Evolutionary conservation across 75 land plant genomes (phyloP).

Genomic region (Selaginella tamariscina): DNA sequence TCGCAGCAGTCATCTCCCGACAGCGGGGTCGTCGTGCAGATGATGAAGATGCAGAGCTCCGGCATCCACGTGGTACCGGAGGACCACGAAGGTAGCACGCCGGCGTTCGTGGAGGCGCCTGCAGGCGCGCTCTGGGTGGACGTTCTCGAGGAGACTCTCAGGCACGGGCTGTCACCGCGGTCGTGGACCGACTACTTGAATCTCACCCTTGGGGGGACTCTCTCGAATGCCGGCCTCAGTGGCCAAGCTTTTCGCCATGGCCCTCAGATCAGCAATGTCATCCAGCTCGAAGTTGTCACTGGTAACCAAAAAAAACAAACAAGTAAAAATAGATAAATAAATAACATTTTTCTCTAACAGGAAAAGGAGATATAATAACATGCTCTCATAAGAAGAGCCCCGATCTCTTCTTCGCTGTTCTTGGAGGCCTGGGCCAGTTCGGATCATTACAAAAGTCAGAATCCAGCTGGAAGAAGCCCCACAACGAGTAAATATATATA

Average conservation of each 20-base stretch:
- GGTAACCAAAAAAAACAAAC: slow-evolving; percentile 16
- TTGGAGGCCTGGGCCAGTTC: slow-evolving; percentile 65
- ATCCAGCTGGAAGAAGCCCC: slow-evolving; percentile 38
- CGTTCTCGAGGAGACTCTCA: slow-evolving; percentile 34
- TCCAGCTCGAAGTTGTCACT: slow-evolving; percentile 36
- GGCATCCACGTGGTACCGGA: slow-evolving; percentile 1
- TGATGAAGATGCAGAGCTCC: background rate
- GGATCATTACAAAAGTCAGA: slow-evolving; percentile 55
- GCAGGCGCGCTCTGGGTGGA: slow-evolving; percentile 77
- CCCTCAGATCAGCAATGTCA: slow-evolving; percentile 35
- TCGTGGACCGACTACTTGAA: slow-evolving; percentile 39
- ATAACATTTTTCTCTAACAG: slow-evolving; percentile 13
- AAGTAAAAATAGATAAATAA: background rate
- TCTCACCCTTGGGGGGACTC: slow-evolving; percentile 44
- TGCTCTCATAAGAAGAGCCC: slow-evolving; percentile 26
- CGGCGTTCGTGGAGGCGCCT: slow-evolving; percentile 12
- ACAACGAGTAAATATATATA: slow-evolving; percentile 28
- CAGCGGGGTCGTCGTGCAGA: background rate
- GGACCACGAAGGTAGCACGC: slow-evolving; percentile 5
- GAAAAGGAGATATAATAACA: slow-evolving; percentile 33
- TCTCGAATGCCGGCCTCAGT: slow-evolving; percentile 40
- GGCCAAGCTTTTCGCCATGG: slow-evolving; percentile 40
- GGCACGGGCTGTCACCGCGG: slow-evolving; percentile 35
- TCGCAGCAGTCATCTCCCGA: slow-evolving; percentile 34
- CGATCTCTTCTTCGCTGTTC: slow-evolving; percentile 38